Conservation (phyloP, 2,329 filamentous ascomycete species). For the Biscogniauxia mediterranea region DNA sequence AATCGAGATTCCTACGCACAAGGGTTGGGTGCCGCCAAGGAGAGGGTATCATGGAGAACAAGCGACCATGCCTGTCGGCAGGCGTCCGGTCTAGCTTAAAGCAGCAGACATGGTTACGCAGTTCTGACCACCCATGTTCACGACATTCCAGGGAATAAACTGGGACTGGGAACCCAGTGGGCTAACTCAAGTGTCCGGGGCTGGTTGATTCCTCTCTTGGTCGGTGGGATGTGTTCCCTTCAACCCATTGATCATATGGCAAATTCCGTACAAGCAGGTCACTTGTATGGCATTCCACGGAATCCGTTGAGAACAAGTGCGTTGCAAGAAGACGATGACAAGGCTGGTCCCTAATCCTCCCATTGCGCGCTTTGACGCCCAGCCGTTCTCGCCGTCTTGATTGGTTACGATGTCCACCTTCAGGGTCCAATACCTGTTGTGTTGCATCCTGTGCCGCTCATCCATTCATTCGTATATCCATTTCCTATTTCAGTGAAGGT, state of each 20-base stretch:
- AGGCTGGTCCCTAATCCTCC: neutral
- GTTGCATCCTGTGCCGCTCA: neutral
- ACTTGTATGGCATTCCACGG: neutral
- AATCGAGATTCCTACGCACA: conserved; percentile 4
- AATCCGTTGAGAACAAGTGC: neutral
- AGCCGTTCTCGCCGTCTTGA: neutral
- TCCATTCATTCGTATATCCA: neutral
- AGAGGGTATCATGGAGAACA: conserved; percentile 5
- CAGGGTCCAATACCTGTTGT: neutral
- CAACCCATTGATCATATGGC: neutral
- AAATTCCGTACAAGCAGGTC: neutral
- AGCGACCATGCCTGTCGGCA: conserved; percentile 16
- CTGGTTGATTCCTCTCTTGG: neutral
- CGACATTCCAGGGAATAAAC: conserved; percentile 14
- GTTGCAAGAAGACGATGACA: neutral
- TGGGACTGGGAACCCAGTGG: conserved; percentile 15
- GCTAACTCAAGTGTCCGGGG: neutral
- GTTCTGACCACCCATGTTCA: conserved; percentile 13
- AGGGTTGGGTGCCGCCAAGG: conserved; percentile 9
- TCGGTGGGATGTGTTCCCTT: too few relatives aligned
- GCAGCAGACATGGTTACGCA: conserved; percentile 17
- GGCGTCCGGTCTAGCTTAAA: conserved; percentile 22
- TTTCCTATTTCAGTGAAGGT: neutral
- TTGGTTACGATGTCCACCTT: neutral
- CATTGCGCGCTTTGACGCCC: neutral